Conservation (phyloP, 768 basidiomycete genomes). For the Amanita rimosa region DNA sequence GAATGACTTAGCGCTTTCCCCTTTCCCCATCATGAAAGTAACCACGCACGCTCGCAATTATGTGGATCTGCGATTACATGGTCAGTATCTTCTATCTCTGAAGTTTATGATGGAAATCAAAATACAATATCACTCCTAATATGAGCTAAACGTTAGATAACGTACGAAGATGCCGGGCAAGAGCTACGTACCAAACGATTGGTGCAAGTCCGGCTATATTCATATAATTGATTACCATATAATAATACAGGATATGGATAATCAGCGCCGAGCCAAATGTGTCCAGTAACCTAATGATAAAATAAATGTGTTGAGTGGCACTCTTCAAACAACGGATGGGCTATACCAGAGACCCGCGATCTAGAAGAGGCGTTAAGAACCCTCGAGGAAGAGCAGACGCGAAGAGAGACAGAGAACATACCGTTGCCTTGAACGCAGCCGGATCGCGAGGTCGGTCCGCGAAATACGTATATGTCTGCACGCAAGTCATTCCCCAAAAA, state of each 20-base stretch:
- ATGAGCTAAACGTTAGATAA: too few relatives aligned
- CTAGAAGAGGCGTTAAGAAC: background rate
- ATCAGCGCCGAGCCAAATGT: slow-evolving; percentile 44
- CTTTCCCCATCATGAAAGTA: background rate
- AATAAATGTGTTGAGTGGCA: slow-evolving; percentile 4
- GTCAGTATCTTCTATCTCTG: too few relatives aligned
- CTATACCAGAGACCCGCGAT: slow-evolving; percentile 1
- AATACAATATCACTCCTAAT: too few relatives aligned
- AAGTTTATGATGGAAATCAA: background rate
- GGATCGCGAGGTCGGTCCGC: slow-evolving; percentile 23
- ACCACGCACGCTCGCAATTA: slow-evolving; percentile 36
- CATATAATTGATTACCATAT: slow-evolving; percentile 44
- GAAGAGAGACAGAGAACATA: background rate
- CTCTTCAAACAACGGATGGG: too few relatives aligned
- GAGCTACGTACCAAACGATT: slow-evolving; percentile 28
- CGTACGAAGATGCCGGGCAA: too few relatives aligned
- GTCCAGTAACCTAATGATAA: slow-evolving; percentile 32
- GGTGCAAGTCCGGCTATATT: slow-evolving; percentile 18
- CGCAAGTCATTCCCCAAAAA: slow-evolving; percentile 48
- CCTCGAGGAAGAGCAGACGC: background rate
- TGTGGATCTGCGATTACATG: slow-evolving; percentile 31
- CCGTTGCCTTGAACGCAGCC: background rate
- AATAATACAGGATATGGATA: slow-evolving; percentile 45
- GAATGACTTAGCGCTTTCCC: background rate
- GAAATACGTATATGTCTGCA: slow-evolving; percentile 44